A percentile compares a stretch with the other conserved stretches of the same genome.
These are phyloP conservation scores for Sarocladiaceae sp. DNA, from an alignment of 2,329 filamentous ascomycete species.

Conservation along the genomic window DNA sequence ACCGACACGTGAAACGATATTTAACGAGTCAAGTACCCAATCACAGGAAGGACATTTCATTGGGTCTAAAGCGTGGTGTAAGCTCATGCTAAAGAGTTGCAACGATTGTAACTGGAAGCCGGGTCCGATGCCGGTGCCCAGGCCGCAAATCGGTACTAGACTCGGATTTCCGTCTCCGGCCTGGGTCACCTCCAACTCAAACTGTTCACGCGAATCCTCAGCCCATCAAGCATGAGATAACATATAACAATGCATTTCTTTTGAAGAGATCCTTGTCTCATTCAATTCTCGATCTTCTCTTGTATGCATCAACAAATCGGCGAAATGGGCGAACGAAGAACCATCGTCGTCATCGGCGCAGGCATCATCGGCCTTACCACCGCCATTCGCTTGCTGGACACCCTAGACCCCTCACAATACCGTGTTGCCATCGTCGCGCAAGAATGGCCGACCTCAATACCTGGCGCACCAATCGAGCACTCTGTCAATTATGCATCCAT, in stretches of 20 bases:
- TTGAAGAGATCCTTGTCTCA: too few relatives aligned
- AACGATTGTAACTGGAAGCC: too few relatives aligned
- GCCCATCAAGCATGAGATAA: not conserved
- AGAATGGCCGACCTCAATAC: constrained; percentile 31
- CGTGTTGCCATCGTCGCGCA: constrained; percentile 23
- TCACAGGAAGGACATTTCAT: too few relatives aligned
- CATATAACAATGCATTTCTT: too few relatives aligned
- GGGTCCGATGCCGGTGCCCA: not conserved
- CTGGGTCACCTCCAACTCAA: not conserved
- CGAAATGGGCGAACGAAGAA: not conserved
- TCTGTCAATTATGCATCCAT: constrained; percentile 48
- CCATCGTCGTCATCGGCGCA: constrained; percentile 27
- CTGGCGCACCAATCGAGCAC: constrained; percentile 22
- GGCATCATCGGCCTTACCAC: constrained; percentile 49
- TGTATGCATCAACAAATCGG: not conserved
- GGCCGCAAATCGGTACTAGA: not conserved
- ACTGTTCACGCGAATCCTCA: not conserved
- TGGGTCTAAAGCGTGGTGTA: too few relatives aligned
- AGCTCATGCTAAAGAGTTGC: too few relatives aligned
- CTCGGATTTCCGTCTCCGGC: not conserved
- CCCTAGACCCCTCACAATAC: constrained; percentile 9
- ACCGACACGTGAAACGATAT: too few relatives aligned
- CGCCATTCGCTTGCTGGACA: constrained; percentile 39
- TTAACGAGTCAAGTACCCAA: too few relatives aligned
- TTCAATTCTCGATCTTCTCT: too few relatives aligned